A percentile compares a stretch with the other conserved stretches of the same genome.
phyloP scores from a whole-genome alignment of 73 alveolate species.

The Symbiodinium pilosum region DNA sequence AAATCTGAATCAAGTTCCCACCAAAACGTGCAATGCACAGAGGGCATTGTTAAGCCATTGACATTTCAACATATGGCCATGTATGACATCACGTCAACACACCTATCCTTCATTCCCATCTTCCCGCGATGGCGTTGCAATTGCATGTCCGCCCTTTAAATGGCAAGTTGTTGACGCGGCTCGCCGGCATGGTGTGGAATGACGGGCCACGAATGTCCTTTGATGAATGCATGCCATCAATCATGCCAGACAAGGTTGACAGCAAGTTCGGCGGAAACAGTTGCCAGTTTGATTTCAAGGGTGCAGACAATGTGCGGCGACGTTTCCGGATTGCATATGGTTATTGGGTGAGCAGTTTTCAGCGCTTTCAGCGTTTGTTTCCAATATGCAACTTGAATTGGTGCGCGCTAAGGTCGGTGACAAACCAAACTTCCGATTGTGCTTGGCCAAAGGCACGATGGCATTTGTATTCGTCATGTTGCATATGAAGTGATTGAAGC shows the following conservation, averaged over 20 bases:
- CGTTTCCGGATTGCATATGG: not conserved
- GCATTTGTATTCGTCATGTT: not conserved
- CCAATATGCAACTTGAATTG: no score
- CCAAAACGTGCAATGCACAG: no score
- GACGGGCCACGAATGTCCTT: not conserved
- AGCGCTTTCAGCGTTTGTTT: not conserved
- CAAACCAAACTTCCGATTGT: not conserved
- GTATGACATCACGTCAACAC: no score
- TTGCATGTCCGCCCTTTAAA: slow-evolving; percentile 38
- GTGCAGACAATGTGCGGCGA: not conserved
- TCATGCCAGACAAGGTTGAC: slow-evolving; percentile 30
- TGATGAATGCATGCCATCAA: no score
- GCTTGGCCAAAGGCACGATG: slow-evolving; percentile 4
- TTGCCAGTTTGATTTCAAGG: not conserved
- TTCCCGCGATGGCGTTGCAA: slow-evolving; percentile 39
- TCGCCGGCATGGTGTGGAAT: not conserved
- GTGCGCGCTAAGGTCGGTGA: no score
- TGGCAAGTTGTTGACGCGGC: slow-evolving; percentile 38
- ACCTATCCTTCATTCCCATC: not conserved
- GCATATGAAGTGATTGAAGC: no score
- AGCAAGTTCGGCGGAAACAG: slow-evolving; percentile 71
- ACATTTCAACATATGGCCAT: no score
- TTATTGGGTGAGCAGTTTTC: not conserved
- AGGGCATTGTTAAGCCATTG: no score
- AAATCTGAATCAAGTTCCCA: no score